phyloP scores from a whole-genome alignment of 345 rosid genomes.

The Ceriops tagal region DNA sequence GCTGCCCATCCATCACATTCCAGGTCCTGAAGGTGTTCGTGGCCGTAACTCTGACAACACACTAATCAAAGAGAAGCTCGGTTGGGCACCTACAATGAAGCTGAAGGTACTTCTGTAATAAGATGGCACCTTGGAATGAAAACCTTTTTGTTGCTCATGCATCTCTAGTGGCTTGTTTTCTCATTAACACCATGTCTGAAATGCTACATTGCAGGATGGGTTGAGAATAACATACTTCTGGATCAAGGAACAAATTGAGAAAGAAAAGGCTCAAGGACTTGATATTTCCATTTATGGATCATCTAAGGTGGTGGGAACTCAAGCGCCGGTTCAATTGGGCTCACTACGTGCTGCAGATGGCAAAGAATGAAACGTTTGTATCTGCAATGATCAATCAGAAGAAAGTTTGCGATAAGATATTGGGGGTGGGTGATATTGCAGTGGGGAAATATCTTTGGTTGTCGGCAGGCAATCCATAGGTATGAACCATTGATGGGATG shows the following conservation, averaged over 20 bases:
- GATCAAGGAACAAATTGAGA: conserved; percentile 94
- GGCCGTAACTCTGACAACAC: conserved; percentile 98
- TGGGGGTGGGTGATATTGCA: conserved; percentile 1
- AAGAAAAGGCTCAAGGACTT: conserved; percentile 75
- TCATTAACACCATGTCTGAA: background rate
- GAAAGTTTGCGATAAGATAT: conserved; percentile 15
- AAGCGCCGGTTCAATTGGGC: conserved; percentile 94
- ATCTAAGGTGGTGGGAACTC: conserved; percentile 97
- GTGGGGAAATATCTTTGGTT: conserved; percentile 3
- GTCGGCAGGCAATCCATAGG: background rate
- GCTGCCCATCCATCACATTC: conserved; percentile 92
- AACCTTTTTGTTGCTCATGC: background rate
- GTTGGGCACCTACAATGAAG: conserved; percentile 98
- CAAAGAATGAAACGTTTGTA: conserved; percentile 55
- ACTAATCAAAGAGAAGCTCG: conserved; percentile 93
- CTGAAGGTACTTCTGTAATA: conserved; percentile 56
- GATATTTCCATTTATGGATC: conserved; percentile 80
- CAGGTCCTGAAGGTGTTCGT: conserved; percentile 99
- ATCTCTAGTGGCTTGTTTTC: background rate
- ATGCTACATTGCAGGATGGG: conserved; percentile 59
- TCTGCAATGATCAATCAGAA: background rate
- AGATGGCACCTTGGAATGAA: background rate
- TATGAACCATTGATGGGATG: background rate
- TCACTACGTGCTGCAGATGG: conserved; percentile 94
- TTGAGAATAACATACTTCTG: conserved; percentile 91